Evolutionary conservation across 2,329 filamentous ascomycete species (phyloP), one percentile per base, ranked within the genome.

Genomic region (Cercospora sp.): DNA sequence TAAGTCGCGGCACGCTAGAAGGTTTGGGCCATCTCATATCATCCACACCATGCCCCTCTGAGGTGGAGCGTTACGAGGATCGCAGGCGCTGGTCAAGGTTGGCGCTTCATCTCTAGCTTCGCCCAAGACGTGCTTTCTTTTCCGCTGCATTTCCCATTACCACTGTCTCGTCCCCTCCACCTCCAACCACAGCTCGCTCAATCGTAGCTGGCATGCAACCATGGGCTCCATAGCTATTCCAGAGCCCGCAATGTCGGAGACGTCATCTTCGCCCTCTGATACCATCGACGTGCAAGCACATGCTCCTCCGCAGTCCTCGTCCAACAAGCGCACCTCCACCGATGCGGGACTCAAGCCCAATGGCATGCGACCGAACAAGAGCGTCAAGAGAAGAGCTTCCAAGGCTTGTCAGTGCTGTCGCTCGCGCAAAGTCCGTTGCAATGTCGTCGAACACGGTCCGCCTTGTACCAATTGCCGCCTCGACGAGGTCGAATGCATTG

Each of bases 381-480:
- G 87, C 64, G 87, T 90, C 63, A 97, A 97, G 81, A 87, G 93
- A 76, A 87, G 94, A 77, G 93, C 94, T n/a, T 93, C 93, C 9
- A 91, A 94, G 74, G 94, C 94, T 18, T 97, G 94, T 79, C 92
- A 93, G 70, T 93, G 91, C 74, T 97, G 94, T 81, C 87, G 94
- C 75, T 89, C 91, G 66, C 89, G 94, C 77, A 97, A 97, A 79
- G 94, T 97, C 51, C 88, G 94, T 66, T 97, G 94, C 83, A 94
- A 97, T 82, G 93, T 97, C 66, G 93, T 95, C 67, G 93, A 96
- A 79, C 87, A 88, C 79, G 90, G 91, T 60, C 90, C 90, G 53
- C 93, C 93, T 1, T 96, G 93, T 79, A 93, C 91, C 65, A 96
- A 96, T 80, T 96, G 93, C 81, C 86, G 91, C 71, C 87, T 91